Percentiles rank a stretch among this genome's conserved stretches.
These are phyloP conservation scores for Xylaria flabelliformis DNA, from an alignment of 495 filamentous ascomycete genomes.

Conservation along the genomic window DNA sequence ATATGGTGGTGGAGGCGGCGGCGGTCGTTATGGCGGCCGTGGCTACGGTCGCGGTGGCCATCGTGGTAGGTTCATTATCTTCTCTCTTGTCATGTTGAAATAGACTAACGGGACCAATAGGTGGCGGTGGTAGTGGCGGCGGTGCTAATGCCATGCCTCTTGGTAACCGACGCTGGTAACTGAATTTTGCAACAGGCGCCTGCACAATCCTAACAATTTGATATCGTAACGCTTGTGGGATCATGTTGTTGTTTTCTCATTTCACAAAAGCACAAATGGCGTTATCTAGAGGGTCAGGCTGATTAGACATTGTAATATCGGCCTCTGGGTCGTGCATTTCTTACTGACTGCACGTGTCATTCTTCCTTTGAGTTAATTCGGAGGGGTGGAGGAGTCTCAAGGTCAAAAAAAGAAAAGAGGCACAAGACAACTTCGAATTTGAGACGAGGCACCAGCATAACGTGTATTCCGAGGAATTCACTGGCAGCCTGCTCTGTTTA, in stretches of 20 bases:
- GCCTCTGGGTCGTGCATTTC: conserved; percentile 29
- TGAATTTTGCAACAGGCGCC: background rate
- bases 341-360: conserved; percentile 28
- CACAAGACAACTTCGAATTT: background rate
- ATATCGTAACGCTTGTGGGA: conserved; percentile 13
- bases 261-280: conserved; percentile 41
- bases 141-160: conserved; percentile 55
- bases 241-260: conserved; percentile 29
- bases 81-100: background rate
- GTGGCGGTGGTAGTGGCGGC: conserved; percentile 35
- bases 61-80: conserved; percentile 53
- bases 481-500: conserved; percentile 14
- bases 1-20: conserved; percentile 86
- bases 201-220: background rate
- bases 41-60: conserved; percentile 70
- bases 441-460: conserved; percentile 8
- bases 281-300: conserved; percentile 43
- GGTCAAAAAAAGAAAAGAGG: background rate
- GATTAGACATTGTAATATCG: conserved; percentile 40
- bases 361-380: conserved; percentile 30
- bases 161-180: conserved; percentile 57
- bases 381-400: conserved; percentile 17
- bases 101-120: conserved; percentile 33
- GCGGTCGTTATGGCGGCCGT: conserved; percentile 65
- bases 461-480: background rate